These are phyloP conservation scores for Rhizophagus clarus DNA, from an alignment of 192 early-diverging fungal genomes.

Conservation along the genomic window DNA sequence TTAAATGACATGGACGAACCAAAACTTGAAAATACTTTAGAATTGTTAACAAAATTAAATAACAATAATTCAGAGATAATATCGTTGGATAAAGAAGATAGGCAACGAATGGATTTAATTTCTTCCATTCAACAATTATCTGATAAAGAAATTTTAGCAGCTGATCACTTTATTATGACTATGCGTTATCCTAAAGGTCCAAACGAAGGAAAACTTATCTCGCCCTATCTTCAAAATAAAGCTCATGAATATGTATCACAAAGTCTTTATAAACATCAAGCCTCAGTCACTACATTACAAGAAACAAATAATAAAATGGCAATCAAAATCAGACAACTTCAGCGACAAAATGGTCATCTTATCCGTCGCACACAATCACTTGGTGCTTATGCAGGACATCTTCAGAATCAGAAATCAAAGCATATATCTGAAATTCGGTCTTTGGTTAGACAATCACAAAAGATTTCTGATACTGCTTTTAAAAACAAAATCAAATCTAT, in stretches of 20 bases:
- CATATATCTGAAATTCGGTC: background rate
- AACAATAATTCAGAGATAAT: no score
- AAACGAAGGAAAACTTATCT: background rate
- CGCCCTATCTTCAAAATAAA: background rate
- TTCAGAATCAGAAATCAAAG: background rate
- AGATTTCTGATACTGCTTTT: background rate
- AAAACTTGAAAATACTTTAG: no score
- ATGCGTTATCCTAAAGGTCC: background rate
- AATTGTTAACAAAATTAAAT: no score
- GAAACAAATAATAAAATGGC: background rate
- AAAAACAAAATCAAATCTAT: background rate
- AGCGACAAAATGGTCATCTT: background rate
- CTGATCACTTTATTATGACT: background rate
- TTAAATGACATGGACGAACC: no score
- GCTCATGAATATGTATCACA: background rate
- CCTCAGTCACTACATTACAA: background rate
- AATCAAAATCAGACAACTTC: background rate
- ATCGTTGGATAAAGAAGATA: background rate
- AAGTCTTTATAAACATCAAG: background rate
- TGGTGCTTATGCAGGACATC: background rate
- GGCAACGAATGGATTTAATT: background rate
- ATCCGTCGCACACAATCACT: background rate
- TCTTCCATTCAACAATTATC: background rate
- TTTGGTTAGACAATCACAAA: background rate
- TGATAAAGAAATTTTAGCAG: background rate